These are phyloP conservation scores for Apiotrichum domesticum DNA, from an alignment of 1,284 basidiomycete genomes.

Conservation along the genomic window DNA sequence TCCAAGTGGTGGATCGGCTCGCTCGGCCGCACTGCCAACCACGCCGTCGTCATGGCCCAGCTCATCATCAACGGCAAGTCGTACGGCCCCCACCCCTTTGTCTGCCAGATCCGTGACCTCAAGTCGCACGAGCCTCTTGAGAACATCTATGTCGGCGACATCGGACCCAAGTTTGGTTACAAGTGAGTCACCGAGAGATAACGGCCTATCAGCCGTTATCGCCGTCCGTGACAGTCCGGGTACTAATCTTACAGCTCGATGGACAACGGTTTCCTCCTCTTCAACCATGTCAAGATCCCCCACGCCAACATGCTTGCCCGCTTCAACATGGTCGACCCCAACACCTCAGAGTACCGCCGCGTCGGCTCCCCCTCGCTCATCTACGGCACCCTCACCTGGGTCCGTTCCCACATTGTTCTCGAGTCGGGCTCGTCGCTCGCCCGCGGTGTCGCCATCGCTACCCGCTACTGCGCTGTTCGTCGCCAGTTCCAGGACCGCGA, in stretches of 20 bases:
- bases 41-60: conserved; percentile 55
- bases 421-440: conserved; percentile 53
- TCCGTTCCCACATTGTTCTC: conserved; percentile 54
- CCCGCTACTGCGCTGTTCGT: conserved; percentile 52
- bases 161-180: conserved; percentile 57
- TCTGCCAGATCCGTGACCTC: conserved; percentile 53
- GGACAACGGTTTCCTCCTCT: conserved; percentile 51
- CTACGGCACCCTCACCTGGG: conserved; percentile 54
- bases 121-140: conserved; percentile 51
- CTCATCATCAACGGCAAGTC: conserved; percentile 53
- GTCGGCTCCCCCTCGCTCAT: conserved; percentile 53
- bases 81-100: conserved; percentile 55
- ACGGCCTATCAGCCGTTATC: too few relatives aligned
- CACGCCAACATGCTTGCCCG: conserved; percentile 57
- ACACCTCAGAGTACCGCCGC: conserved; percentile 44
- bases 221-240: background rate
- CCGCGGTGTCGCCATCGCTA: conserved; percentile 53
- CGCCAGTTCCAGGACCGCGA: conserved; percentile 51
- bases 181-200: conserved; percentile 41
- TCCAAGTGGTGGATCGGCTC: conserved; percentile 57
- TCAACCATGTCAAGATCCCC: conserved; percentile 55
- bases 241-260: conserved; percentile 31
- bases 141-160: conserved; percentile 55
- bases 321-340: conserved; percentile 52
- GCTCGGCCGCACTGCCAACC: conserved; percentile 54